These are phyloP conservation scores for Ophiostoma novo-ulmi DNA, from an alignment of 2,329 filamentous ascomycete species.

Conservation along the genomic window DNA sequence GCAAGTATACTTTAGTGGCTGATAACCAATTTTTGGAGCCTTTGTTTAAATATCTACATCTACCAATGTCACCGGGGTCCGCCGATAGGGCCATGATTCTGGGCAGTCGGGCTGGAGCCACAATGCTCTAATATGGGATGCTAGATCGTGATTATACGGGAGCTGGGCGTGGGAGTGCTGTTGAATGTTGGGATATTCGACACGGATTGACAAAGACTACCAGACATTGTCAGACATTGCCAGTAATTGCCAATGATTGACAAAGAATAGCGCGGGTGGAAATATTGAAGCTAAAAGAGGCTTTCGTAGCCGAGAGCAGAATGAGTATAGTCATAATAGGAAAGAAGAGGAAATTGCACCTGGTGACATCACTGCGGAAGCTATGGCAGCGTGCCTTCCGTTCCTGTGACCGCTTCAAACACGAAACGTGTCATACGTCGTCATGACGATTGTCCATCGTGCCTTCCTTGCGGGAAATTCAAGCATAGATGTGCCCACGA, in stretches of 20 bases:
- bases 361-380: not conserved
- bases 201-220: not conserved
- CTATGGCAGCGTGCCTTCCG: constrained; percentile 1
- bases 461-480: constrained; percentile 17
- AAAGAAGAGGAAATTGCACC: not conserved
- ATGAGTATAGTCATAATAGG: not conserved
- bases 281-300: not conserved
- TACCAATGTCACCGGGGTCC: constrained; percentile 2
- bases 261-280: not conserved
- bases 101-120: constrained; percentile 20
- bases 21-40: not conserved
- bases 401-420: constrained; percentile 16
- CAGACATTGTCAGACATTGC: not conserved
- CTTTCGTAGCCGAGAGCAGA: not conserved
- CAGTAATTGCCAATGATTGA: not conserved
- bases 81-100: constrained; percentile 14
- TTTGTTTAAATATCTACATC: not conserved
- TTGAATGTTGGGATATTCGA: not conserved
- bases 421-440: constrained; percentile 14
- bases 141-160: constrained; percentile 7
- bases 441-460: constrained; percentile 11
- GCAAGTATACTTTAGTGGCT: not conserved
- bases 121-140: constrained; percentile 17
- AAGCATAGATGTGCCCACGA: constrained; percentile 16
- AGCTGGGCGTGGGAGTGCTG: not conserved